Evolutionary conservation across 2,329 filamentous ascomycete species (phyloP).

Genomic region (Cercospora sesami): DNA sequence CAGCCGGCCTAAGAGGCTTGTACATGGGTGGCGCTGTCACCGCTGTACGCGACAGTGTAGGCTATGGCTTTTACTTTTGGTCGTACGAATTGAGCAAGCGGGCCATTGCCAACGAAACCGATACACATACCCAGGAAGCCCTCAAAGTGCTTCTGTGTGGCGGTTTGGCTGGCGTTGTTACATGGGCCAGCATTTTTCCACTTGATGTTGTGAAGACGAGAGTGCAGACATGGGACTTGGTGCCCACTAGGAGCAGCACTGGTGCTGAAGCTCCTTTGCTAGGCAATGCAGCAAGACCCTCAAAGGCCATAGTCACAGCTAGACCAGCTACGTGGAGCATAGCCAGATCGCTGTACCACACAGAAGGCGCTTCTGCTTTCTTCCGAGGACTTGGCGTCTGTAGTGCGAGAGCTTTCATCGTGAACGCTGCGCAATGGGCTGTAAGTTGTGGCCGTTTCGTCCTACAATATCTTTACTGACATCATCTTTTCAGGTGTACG

Average conservation of each 20-base stretch:
- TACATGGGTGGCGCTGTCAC: constrained; percentile 83
- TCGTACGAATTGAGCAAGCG: constrained; percentile 77
- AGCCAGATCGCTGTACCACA: constrained; percentile 65
- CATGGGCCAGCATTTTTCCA: constrained; percentile 89
- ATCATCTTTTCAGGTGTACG: constrained; percentile 55
- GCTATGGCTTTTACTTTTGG: constrained; percentile 99
- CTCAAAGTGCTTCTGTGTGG: constrained; percentile 67
- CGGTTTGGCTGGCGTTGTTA: constrained; percentile 80
- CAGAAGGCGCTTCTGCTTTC: constrained; percentile 72
- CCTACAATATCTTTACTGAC: neutral
- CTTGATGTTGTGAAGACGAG: constrained; percentile 90
- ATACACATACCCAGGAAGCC: constrained; percentile 31
- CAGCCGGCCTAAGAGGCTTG: constrained; percentile 62
- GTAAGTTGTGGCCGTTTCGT: constrained; percentile 43
- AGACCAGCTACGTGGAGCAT: constrained; percentile 61
- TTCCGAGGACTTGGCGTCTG: constrained; percentile 81
- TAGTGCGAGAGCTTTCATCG: constrained; percentile 81
- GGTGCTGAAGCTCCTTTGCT: constrained; percentile 11
- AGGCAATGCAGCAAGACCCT: constrained; percentile 13
- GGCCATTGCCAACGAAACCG: constrained; percentile 53
- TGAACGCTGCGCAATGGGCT: constrained; percentile 91
- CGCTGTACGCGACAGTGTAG: constrained; percentile 77
- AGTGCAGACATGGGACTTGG: constrained; percentile 70
- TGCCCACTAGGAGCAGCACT: neutral
- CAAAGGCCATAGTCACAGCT: constrained; percentile 6